phyloP scores from a whole-genome alignment of 306 rosid genomes.

The Medicago truncatula region DNA sequence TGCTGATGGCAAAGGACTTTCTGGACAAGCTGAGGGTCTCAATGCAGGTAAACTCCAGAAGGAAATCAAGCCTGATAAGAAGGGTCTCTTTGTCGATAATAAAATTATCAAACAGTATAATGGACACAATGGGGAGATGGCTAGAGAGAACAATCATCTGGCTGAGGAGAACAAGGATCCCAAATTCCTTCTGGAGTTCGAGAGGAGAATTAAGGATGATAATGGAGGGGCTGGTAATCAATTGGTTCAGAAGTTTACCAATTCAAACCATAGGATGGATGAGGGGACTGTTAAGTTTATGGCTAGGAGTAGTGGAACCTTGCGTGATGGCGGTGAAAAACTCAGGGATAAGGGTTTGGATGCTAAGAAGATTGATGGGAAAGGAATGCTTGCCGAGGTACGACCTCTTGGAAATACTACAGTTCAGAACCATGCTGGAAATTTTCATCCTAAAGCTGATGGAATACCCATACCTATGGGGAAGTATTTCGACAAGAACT shows the following conservation, averaged over 20 bases:
- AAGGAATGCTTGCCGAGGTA: conserved; percentile 50
- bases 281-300: conserved; percentile 66
- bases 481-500: conserved; percentile 46
- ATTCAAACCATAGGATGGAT: conserved; percentile 55
- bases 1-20: conserved; percentile 62
- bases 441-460: conserved; percentile 59
- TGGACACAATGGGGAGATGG: conserved; percentile 63
- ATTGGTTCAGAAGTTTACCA: conserved; percentile 54
- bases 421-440: conserved; percentile 51
- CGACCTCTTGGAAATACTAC: conserved; percentile 53
- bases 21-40: conserved; percentile 50
- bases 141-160: conserved; percentile 54
- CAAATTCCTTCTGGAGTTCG: conserved; percentile 64
- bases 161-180: conserved; percentile 62
- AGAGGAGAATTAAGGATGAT: conserved; percentile 63
- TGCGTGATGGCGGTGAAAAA: conserved; percentile 56
- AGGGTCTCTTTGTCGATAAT: conserved; percentile 51
- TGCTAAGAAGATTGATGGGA: conserved; percentile 56
- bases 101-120: conserved; percentile 54
- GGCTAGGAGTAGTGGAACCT: conserved; percentile 55
- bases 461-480: conserved; percentile 54
- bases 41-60: conserved; percentile 55
- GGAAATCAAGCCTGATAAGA: conserved; percentile 53
- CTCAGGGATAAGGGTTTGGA: conserved; percentile 56
- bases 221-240: conserved; percentile 56